A percentile compares a stretch with the other conserved stretches of the same genome.
Conservation (phyloP, 257 asterid genomes). For the Fraxinus americana region DNA sequence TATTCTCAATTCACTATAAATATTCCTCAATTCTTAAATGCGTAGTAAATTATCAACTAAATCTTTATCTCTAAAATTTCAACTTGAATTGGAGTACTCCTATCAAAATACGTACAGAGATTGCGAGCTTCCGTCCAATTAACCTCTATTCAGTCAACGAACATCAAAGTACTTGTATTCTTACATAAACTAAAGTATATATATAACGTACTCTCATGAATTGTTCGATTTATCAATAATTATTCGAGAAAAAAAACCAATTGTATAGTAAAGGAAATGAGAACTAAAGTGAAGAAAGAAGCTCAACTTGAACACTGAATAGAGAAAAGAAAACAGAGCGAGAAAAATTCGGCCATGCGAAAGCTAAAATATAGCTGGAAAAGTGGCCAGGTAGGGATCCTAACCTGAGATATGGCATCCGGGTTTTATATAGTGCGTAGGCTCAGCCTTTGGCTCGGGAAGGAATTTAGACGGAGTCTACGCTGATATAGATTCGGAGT, state of each 20-base stretch:
- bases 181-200: background rate
- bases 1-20: slow-evolving; percentile 22
- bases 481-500: slow-evolving; percentile 12
- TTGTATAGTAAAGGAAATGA: background rate
- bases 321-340: background rate
- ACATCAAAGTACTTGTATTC: background rate
- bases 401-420: slow-evolving; percentile 14
- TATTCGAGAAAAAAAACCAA: background rate
- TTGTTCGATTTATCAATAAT: slow-evolving; percentile 12
- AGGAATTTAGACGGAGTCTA: background rate
- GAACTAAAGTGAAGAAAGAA: background rate
- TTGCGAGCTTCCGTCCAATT: slow-evolving; percentile 35
- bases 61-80: background rate
- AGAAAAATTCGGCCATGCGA: slow-evolving; percentile 13
- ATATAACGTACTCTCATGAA: background rate
- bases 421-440: background rate
- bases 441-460: background rate
- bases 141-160: background rate
- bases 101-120: slow-evolving; percentile 25
- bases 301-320: slow-evolving; percentile 17
- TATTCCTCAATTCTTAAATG: slow-evolving; percentile 13
- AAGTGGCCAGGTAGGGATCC: slow-evolving; percentile 19
- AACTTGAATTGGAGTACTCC: slow-evolving; percentile 3
- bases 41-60: background rate
- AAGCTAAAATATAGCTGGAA: slow-evolving; percentile 15